Evolutionary conservation across 2,329 filamentous ascomycete genomes (phyloP), one percentile per base, ranked within the genome.

Genomic region (Verruconis gallopava): DNA sequence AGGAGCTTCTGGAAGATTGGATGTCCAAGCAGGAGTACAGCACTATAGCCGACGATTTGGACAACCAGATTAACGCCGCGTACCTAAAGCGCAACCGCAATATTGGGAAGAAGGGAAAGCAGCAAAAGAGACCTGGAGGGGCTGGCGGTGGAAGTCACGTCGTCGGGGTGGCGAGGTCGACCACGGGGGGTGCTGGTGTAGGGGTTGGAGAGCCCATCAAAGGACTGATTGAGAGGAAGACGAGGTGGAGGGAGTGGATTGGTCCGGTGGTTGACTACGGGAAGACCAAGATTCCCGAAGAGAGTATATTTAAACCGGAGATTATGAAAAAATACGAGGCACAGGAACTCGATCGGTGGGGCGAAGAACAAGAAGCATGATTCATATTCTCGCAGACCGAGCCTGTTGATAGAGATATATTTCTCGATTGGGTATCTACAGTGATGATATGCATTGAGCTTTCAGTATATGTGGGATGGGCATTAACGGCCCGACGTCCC

Each of bases 1-100:
- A 85, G 1, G 88, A 95, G 28, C 72, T 95, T 20, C 85, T 91
- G 5, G 82, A 86, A 52, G 88, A 94, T 58, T 79, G 85, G 49
- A 89, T 98, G 76, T 91, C 91, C 0, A 80, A 91, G 63, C 91
- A 98, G 57, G 91, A 98, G 59, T 98, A 94, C 66, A 82, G 81
- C 59, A 95, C 86, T 43, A 98, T 98, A 52, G 80, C 93, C 39
- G 91, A 98, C 57, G 91, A 98, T 58, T 77, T 98, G 17, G 91
- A 98, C 66, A 78, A 79, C 33, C 91, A 96, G 58, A 86, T 96
- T 33, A 88, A 96, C 56, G 81, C 85, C 40, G 89, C 91, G 3
- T 98, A 96, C 56, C 77, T 93, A 35, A 98, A 98, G 66, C 82
- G 91, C 18, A 96, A 89, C 20, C 79, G 91, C 37, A 94, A 85